Evolutionary conservation across 345 rosid species (phyloP).

Genomic region (Lenwebbia sp.): DNA sequence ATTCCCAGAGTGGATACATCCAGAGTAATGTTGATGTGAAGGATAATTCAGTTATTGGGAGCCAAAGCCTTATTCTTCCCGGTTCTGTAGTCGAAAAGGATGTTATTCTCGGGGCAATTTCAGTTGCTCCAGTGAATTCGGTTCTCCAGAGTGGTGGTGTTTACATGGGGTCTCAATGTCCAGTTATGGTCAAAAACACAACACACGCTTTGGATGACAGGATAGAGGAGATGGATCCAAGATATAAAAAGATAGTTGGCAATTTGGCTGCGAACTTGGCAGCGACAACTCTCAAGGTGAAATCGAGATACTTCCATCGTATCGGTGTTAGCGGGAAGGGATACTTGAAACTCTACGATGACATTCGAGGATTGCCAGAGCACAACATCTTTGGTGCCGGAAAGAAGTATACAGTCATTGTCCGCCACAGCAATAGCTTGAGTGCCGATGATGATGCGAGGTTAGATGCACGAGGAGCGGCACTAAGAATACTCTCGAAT

Average conservation of each 20-base stretch:
- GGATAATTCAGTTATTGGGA: constrained; percentile 50
- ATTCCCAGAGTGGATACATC: constrained; percentile 24
- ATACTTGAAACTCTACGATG: constrained; percentile 28
- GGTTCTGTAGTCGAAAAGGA: constrained; percentile 31
- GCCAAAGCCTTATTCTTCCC: constrained; percentile 54
- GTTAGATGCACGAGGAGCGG: constrained; percentile 56
- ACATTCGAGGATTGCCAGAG: constrained; percentile 34
- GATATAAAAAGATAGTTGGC: constrained; percentile 55
- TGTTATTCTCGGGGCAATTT: constrained; percentile 59
- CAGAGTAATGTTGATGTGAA: constrained; percentile 27
- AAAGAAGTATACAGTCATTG: constrained; percentile 29
- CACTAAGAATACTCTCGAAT: constrained; percentile 38
- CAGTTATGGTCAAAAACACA: constrained; percentile 53
- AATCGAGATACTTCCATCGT: constrained; percentile 56
- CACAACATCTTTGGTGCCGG: constrained; percentile 42
- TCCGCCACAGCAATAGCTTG: constrained; percentile 61
- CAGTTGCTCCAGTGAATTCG: constrained; percentile 46
- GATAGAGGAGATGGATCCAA: constrained; percentile 63
- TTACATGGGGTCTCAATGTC: constrained; percentile 47
- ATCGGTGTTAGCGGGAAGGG: constrained; percentile 55
- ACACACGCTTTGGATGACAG: constrained; percentile 52
- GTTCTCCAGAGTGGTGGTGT: constrained; percentile 44
- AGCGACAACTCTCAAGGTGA: constrained; percentile 50
- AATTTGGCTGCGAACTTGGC: constrained; percentile 49
- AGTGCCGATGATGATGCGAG: constrained; percentile 70